A percentile compares a stretch with the other conserved stretches of the same genome.
Evolutionary conservation across 306 rosid genomes (phyloP).

Genomic region (Sicyos edulis): DNA sequence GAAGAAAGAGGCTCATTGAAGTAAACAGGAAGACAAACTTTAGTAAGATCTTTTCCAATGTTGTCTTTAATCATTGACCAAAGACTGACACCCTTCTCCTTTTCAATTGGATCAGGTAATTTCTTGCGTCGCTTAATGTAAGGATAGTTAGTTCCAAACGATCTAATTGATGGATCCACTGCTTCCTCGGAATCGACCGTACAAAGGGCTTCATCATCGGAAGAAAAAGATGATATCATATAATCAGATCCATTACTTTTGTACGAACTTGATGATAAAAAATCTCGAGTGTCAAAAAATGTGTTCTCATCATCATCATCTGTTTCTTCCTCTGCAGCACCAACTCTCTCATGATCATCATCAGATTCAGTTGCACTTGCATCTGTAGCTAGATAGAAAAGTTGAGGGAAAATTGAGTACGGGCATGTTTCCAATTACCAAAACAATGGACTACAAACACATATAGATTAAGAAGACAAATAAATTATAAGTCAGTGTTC

Average conservation of each 20-base stretch:
- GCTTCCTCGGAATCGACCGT: conserved; percentile 72
- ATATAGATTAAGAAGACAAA: conserved; percentile 4
- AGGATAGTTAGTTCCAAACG: conserved; percentile 53
- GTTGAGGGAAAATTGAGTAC: conserved; percentile 12
- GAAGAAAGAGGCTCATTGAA: conserved; percentile 98
- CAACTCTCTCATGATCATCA: conserved; percentile 92
- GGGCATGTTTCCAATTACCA: not conserved
- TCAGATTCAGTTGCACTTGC: conserved; percentile 88
- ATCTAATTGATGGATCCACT: conserved; percentile 53
- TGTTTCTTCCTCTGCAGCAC: conserved; percentile 96
- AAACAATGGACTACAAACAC: conserved; percentile 7
- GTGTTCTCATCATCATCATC: conserved; percentile 85
- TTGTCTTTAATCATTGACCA: conserved; percentile 99
- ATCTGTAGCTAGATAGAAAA: conserved; percentile 44
- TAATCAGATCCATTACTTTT: conserved; percentile 86
- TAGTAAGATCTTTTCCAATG: conserved; percentile 96
- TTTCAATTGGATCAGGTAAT: conserved; percentile 94
- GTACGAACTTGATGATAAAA: conserved; percentile 90
- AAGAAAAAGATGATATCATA: conserved; percentile 77
- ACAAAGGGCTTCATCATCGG: conserved; percentile 52
- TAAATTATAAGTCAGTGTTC: not conserved
- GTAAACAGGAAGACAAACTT: conserved; percentile 96
- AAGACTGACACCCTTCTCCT: conserved; percentile 94
- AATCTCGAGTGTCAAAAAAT: conserved; percentile 93
- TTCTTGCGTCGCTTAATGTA: conserved; percentile 79